These are phyloP conservation scores for Agapanthus africanus DNA, from an alignment of 106 monocot species.

Conservation along the genomic window DNA sequence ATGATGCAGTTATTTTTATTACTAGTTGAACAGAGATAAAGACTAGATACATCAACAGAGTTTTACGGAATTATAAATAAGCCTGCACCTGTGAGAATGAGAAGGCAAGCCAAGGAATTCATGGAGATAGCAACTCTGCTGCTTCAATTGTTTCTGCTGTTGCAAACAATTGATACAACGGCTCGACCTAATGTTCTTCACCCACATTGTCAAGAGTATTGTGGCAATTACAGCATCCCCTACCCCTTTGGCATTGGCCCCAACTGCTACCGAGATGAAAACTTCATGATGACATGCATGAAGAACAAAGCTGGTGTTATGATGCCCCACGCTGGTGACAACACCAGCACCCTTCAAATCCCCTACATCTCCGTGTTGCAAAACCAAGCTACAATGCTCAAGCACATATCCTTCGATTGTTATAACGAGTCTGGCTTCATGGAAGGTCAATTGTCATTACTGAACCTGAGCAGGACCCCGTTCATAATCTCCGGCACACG, in stretches of 20 bases:
- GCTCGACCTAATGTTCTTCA: not conserved
- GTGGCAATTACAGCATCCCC: conserved; percentile 42
- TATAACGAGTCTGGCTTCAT: conserved; percentile 1
- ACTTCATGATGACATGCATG: conserved; percentile 41
- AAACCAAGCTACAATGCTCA: not conserved
- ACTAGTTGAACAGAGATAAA: no score
- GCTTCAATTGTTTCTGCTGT: not conserved
- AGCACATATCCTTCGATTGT: conserved; percentile 21
- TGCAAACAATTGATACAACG: not conserved
- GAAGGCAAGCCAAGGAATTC: no score
- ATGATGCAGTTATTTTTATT: no score
- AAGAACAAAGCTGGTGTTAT: not conserved
- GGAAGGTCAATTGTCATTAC: not conserved
- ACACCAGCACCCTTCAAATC: conserved; percentile 13
- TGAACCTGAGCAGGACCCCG: conserved; percentile 19
- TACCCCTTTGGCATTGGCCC: conserved; percentile 46
- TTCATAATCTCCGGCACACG: conserved; percentile 29
- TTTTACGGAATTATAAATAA: no score
- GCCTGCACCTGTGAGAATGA: no score
- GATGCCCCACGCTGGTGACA: not conserved
- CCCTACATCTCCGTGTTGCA: conserved; percentile 4
- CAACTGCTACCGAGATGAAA: conserved; percentile 20
- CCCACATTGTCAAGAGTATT: conserved; percentile 22
- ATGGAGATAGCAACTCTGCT: not conserved
- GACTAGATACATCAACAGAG: no score